Conservation (phyloP, 2,329 filamentous ascomycete genomes). For the Aspergillus puulaauensis region DNA sequence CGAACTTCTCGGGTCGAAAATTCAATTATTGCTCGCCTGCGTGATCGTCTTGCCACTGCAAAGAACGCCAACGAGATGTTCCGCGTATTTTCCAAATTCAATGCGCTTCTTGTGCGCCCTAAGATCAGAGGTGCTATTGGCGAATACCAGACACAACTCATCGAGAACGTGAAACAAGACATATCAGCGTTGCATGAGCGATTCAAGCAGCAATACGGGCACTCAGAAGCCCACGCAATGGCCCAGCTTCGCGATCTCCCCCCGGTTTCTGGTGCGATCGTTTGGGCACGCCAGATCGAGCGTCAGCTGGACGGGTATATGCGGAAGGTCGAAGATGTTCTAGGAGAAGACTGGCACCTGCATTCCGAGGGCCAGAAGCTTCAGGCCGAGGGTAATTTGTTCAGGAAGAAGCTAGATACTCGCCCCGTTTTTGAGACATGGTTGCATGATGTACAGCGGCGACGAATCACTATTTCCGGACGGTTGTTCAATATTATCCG, state of each 20-base stretch:
- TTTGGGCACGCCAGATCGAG: constrained; percentile 97
- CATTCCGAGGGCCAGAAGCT: constrained; percentile 95
- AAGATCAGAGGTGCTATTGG: constrained; percentile 98
- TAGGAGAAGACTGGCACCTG: constrained; percentile 90
- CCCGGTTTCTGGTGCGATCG: constrained; percentile 93
- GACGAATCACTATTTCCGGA: constrained; percentile 88
- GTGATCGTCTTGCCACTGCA: constrained; percentile 89
- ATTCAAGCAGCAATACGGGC: constrained; percentile 98
- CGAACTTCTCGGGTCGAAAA: constrained; percentile 96
- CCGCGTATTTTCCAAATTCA: constrained; percentile 99
- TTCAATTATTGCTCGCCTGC: constrained; percentile 91
- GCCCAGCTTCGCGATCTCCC: constrained; percentile 93
- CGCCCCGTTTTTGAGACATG: constrained; percentile 93
- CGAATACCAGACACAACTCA: constrained; percentile 96
- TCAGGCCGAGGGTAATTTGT: constrained; percentile 85
- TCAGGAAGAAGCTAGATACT: constrained; percentile 94
- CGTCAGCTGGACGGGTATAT: constrained; percentile 94
- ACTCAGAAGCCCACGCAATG: constrained; percentile 98
- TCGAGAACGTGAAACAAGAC: constrained; percentile 96
- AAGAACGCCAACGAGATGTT: constrained; percentile 99
- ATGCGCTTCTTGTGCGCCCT: constrained; percentile 95
- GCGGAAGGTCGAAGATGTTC: constrained; percentile 97
- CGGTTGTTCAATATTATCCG: constrained; percentile 86
- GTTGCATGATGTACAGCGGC: constrained; percentile 83
- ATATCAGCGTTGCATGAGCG: constrained; percentile 91